Percentiles rank a stretch among this genome's conserved stretches.
Conservation (phyloP, 441 rosid species). For the Metrosideros polymorpha region DNA sequence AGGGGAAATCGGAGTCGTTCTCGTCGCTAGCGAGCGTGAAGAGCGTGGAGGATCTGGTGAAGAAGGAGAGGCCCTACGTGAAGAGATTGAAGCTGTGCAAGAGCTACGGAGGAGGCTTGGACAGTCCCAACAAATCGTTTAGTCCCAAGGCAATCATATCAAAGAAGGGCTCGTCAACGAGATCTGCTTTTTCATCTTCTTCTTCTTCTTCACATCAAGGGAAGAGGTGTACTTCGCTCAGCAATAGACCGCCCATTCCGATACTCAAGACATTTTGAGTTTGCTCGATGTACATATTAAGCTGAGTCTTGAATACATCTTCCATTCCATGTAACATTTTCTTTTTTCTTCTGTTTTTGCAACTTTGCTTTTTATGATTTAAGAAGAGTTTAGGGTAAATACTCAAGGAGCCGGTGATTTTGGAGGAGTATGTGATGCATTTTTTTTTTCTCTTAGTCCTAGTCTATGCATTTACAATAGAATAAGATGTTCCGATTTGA, state of each 20-base stretch:
- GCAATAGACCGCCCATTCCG: neutral
- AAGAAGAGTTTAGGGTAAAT: neutral
- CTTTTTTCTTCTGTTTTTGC: neutral
- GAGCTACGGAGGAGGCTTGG: neutral
- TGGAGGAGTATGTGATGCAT: neutral
- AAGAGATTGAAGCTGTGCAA: constrained; percentile 12
- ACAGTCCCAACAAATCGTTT: constrained; percentile 11
- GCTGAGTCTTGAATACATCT: neutral
- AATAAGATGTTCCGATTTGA: neutral
- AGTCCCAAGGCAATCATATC: constrained; percentile 52
- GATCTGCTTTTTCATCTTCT: constrained; percentile 31
- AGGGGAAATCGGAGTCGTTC: constrained; percentile 8
- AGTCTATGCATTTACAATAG: neutral
- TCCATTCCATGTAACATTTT: neutral
- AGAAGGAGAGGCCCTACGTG: neutral
- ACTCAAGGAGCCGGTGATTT: neutral
- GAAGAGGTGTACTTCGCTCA: constrained; percentile 4
- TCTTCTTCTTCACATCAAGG: neutral
- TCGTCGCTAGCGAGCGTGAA: constrained; percentile 2
- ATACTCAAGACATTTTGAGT: constrained; percentile 1
- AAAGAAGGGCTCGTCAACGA: constrained; percentile 28
- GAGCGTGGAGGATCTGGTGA: constrained; percentile 6
- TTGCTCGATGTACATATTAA: neutral
- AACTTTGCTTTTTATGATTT: neutral
- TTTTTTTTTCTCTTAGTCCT: neutral